Percentiles rank a stretch among this genome's conserved stretches.
Evolutionary conservation across 306 rosid genomes (phyloP).

Genomic region (Trifolium subterraneum): DNA sequence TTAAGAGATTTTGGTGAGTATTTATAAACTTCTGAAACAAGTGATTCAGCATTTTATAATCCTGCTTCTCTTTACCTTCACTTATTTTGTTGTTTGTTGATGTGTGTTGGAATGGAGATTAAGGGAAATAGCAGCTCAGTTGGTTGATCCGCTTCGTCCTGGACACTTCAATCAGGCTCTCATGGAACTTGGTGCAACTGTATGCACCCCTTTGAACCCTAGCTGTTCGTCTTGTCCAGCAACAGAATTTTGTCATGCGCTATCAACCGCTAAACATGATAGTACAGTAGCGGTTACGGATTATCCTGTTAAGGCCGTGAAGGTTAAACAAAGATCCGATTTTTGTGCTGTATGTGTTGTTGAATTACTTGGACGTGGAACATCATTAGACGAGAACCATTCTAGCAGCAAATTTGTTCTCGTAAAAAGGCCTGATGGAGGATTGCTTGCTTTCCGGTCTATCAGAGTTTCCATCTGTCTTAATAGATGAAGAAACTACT

Average conservation of each 20-base stretch:
- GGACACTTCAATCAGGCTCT: constrained; percentile 96
- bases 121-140: constrained; percentile 85
- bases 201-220: constrained; percentile 79
- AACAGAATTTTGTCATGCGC: constrained; percentile 68
- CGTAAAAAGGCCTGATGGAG: constrained; percentile 84
- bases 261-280: constrained; percentile 58
- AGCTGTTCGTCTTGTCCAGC: constrained; percentile 82
- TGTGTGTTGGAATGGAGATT: constrained; percentile 49
- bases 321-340: constrained; percentile 69
- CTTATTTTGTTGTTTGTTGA: constrained; percentile 16
- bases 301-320: constrained; percentile 71
- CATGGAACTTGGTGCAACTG: constrained; percentile 96
- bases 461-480: constrained; percentile 94
- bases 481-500: constrained; percentile 64
- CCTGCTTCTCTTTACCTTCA: constrained; percentile 27
- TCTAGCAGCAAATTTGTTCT: constrained; percentile 68
- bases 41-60: constrained; percentile 11
- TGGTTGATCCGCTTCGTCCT: constrained; percentile 81
- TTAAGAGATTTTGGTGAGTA: constrained; percentile 87
- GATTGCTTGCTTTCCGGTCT: constrained; percentile 97
- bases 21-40: constrained; percentile 35
- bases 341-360: constrained; percentile 83
- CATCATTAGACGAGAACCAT: constrained; percentile 34
- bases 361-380: constrained; percentile 65
- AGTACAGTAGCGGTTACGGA: constrained; percentile 69